These are phyloP conservation scores for Podospora pseudoanserina DNA, from an alignment of 495 filamentous ascomycete genomes.

Conservation along the genomic window DNA sequence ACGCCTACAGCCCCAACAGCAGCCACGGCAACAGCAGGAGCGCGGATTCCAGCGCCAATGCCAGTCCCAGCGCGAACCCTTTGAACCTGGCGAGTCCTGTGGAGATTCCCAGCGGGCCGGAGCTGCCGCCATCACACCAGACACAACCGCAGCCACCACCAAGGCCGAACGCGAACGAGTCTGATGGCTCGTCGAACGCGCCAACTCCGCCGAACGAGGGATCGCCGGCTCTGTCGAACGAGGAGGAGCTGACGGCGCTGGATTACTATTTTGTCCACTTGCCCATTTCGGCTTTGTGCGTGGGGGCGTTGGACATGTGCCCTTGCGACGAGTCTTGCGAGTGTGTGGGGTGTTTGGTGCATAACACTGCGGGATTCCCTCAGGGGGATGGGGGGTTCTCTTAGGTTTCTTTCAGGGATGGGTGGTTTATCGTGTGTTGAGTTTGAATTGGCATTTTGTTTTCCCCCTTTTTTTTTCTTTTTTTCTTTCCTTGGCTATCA, in stretches of 20 bases:
- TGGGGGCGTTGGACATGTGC: constrained; percentile 39
- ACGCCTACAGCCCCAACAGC: constrained; percentile 24
- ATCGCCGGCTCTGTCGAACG: constrained; percentile 28
- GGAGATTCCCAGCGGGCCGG: neutral
- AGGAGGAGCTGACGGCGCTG: constrained; percentile 43
- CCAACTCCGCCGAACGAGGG: constrained; percentile 37
- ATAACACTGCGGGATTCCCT: constrained; percentile 3
- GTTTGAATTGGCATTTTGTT: neutral
- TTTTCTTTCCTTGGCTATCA: neutral
- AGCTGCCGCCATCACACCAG: neutral
- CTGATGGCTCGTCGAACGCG: constrained; percentile 24
- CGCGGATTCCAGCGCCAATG: constrained; percentile 11
- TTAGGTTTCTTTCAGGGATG: too few relatives aligned
- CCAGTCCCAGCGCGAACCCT: constrained; percentile 14
- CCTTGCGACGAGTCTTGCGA: constrained; percentile 52
- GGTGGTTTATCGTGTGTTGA: neutral
- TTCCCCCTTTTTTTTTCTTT: neutral
- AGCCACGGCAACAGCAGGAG: constrained; percentile 9
- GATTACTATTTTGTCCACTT: constrained; percentile 53
- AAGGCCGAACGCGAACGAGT: constrained; percentile 6
- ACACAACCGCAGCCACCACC: neutral
- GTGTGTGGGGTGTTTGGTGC: constrained; percentile 47
- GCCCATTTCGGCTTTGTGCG: constrained; percentile 34
- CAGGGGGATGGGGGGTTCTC: neutral
- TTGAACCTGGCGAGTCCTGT: neutral